phyloP scores from a whole-genome alignment of 208 protist genomes.

The Tritrichomonas musculus region DNA sequence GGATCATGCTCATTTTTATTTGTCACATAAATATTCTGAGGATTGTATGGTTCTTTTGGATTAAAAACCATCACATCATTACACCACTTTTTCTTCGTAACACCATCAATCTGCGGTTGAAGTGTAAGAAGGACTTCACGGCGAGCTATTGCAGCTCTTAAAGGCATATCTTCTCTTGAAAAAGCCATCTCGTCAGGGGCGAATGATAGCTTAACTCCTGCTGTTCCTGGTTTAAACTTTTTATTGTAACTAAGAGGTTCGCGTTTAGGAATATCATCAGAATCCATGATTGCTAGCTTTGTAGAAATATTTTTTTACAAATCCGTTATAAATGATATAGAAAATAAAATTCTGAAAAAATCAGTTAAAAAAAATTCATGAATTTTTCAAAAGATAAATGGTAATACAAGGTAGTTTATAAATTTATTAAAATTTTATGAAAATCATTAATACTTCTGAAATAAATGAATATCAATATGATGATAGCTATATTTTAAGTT shows the following conservation, averaged over 20 bases:
- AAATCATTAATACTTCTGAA: no score
- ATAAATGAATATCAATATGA: no score
- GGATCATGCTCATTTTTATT: slow-evolving; percentile 32
- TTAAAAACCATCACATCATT: neutral
- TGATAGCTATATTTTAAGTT: no score
- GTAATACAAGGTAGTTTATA: no score
- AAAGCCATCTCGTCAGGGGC: slow-evolving; percentile 27
- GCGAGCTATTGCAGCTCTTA: neutral
- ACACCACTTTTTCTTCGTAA: neutral
- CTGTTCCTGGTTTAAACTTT: slow-evolving; percentile 30
- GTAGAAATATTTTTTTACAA: no score
- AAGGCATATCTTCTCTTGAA: slow-evolving; percentile 25
- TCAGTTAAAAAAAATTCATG: no score
- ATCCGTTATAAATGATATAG: no score
- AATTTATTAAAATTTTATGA: no score
- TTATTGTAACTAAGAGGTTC: slow-evolving; percentile 11
- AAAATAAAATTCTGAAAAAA: no score
- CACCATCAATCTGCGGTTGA: neutral
- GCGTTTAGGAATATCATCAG: neutral
- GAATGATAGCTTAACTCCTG: neutral
- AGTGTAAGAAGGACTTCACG: neutral
- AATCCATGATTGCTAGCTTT: no score
- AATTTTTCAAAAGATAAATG: no score
- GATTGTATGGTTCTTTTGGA: slow-evolving; percentile 17
- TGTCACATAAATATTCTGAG: slow-evolving; percentile 8